Conservation (phyloP, 768 basidiomycete species). For the Phaeolepiota aurea region DNA sequence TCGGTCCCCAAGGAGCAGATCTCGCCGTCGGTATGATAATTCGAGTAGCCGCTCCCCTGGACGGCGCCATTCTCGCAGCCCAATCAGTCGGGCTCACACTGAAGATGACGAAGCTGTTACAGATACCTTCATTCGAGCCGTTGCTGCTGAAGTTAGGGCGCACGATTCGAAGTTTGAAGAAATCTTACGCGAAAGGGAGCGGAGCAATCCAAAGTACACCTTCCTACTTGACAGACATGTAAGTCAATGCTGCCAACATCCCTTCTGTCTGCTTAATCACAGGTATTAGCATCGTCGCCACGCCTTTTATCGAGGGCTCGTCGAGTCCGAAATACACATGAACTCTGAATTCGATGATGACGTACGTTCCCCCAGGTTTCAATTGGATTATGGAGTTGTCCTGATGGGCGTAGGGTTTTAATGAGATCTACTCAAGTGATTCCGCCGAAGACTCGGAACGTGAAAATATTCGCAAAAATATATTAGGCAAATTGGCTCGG, state of each 20-base stretch:
- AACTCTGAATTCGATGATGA: conserved; percentile 81
- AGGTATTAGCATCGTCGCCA: conserved; percentile 56
- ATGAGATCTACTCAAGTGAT: conserved; percentile 86
- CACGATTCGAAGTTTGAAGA: conserved; percentile 75
- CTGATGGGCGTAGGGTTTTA: conserved; percentile 55
- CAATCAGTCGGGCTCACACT: conserved; percentile 27
- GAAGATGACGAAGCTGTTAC: conserved; percentile 67
- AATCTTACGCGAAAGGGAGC: conserved; percentile 67
- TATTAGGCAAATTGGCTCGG: conserved; percentile 71
- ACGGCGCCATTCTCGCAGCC: conserved; percentile 44
- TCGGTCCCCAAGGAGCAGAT: conserved; percentile 26
- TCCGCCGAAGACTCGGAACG: conserved; percentile 91
- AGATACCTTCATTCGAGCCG: conserved; percentile 79
- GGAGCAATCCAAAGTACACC: conserved; percentile 70
- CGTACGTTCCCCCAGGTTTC: conserved; percentile 33
- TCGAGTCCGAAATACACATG: conserved; percentile 44
- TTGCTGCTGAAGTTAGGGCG: conserved; percentile 77
- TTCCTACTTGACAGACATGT: conserved; percentile 63
- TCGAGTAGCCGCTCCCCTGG: conserved; percentile 41
- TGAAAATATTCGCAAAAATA: conserved; percentile 70
- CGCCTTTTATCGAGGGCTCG: conserved; percentile 60
- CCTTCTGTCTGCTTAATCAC: conserved; percentile 4
- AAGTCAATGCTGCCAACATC: conserved; percentile 17
- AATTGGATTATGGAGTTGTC: too few species aligned
- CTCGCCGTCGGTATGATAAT: conserved; percentile 22